These are phyloP conservation scores for Globisporangium okanoganense DNA, from an alignment of 352 stramenopile species.

Conservation along the genomic window DNA sequence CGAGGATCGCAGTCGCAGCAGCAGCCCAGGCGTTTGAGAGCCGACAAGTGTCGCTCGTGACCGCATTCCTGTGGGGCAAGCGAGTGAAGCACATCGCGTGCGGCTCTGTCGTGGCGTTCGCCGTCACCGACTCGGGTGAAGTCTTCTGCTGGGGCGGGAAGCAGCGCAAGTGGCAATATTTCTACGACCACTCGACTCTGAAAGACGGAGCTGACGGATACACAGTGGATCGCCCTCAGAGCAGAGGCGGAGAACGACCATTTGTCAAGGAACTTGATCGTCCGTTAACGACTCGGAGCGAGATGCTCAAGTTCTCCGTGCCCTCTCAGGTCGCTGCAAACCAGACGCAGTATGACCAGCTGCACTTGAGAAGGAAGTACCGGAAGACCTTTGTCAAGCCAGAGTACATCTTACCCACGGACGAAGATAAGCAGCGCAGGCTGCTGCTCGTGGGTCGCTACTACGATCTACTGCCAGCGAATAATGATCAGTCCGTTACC, in stretches of 20 bases:
- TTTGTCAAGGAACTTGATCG: conserved; percentile 8
- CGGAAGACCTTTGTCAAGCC: conserved; percentile 45
- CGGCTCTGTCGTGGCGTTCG: conserved; percentile 48
- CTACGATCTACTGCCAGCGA: conserved; percentile 39
- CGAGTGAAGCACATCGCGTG: conserved; percentile 50
- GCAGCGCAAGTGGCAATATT: conserved; percentile 62
- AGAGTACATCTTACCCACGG: conserved; percentile 24
- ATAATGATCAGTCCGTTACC: conserved; percentile 3
- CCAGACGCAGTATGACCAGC: conserved; percentile 25
- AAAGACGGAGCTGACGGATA: background rate
- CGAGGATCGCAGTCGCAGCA: conserved; percentile 34
- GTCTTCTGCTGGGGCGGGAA: conserved; percentile 79
- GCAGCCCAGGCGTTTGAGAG: conserved; percentile 43
- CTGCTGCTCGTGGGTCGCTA: conserved; percentile 48
- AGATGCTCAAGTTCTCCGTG: conserved; percentile 58
- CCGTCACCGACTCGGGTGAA: conserved; percentile 65
- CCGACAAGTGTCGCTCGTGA: conserved; percentile 56
- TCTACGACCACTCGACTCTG: conserved; percentile 50
- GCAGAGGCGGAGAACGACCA: background rate
- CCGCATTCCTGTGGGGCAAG: conserved; percentile 72
- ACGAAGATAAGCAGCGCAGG: conserved; percentile 41
- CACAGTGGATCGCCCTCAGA: background rate
- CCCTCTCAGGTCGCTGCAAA: conserved; percentile 40
- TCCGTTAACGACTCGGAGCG: conserved; percentile 46
- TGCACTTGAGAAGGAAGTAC: conserved; percentile 47